Evolutionary conservation across 768 basidiomycete species (phyloP).

Genomic region (Coprinopsis sp.): DNA sequence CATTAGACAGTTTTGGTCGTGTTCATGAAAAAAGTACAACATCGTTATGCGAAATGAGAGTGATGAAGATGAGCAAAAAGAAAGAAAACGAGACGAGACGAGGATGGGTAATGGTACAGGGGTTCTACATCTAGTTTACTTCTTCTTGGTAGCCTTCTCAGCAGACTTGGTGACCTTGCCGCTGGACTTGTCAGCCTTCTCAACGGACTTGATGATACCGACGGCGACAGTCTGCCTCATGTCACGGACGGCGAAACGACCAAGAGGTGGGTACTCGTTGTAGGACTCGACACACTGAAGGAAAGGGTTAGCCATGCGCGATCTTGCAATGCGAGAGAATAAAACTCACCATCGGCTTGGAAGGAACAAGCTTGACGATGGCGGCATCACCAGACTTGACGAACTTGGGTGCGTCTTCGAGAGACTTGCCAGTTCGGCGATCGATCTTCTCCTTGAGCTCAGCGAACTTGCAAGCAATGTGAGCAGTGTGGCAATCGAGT

Average conservation of each 20-base stretch:
- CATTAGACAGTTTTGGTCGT: background rate
- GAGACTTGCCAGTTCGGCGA: slow-evolving; percentile 92
- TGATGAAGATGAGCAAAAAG: slow-evolving; percentile 34
- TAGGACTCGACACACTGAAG: slow-evolving; percentile 58
- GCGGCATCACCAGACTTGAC: slow-evolving; percentile 99
- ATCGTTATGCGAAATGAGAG: slow-evolving; percentile 28
- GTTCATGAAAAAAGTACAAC: slow-evolving; percentile 36
- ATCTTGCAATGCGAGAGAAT: background rate
- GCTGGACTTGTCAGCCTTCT: slow-evolving; percentile 84
- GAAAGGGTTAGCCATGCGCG: background rate
- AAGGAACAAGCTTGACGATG: slow-evolving; percentile 95
- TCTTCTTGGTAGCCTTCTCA: slow-evolving; percentile 95
- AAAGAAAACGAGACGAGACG: slow-evolving; percentile 44
- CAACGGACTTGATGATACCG: slow-evolving; percentile 97
- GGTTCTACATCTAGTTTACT: slow-evolving; percentile 81
- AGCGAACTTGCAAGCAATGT: slow-evolving; percentile 99
- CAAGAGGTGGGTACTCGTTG: slow-evolving; percentile 97
- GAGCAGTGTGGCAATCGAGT: slow-evolving; percentile 99
- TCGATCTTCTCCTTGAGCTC: slow-evolving; percentile 99
- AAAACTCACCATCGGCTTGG: slow-evolving; percentile 77
- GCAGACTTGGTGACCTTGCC: slow-evolving; percentile 97
- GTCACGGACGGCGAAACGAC: slow-evolving; percentile 99
- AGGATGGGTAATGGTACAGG: slow-evolving; percentile 50
- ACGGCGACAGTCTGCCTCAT: slow-evolving; percentile 99
- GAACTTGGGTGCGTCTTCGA: slow-evolving; percentile 89